Base-by-base conservation (phyloP, 345 rosid species). In the Iberis pinnata region DNA sequence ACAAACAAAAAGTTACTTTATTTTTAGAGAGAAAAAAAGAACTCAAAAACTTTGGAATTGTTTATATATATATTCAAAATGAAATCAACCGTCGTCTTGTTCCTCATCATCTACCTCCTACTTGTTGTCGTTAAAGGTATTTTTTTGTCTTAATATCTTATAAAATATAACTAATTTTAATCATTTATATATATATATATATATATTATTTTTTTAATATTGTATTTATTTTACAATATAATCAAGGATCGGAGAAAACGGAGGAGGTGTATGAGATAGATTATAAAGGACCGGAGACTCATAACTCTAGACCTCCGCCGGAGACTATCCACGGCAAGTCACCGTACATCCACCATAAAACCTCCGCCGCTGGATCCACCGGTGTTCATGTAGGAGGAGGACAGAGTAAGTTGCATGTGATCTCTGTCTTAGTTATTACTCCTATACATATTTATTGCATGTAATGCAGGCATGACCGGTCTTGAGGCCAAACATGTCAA, bases 241-340 rank as follows among this genome's bases (percentile, higher is more conserved):
- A 31, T 48, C 8, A 7, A 62, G 64, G 54, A 17, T 42, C 55
- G 9, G 64, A 43, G 43, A 32, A 43, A 38, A 49, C 12, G 19
- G 48, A 35, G 7, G 59, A 61, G 14, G 56, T 55, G 37, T 69
- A 69, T 29, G 55, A 69, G 27, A 69, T 69, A 8, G 73, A 69
- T 62, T 69, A 69, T 14, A 69, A 60, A n/a, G 73, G 73, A 12
- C 73, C 73, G 7, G 73, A 69, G 55, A 69, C 73, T 19, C 69
- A 69, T 63, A 69, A 56, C 45, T 62, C 73, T 55, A 62, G 54
- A 61, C 73, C 68, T 56, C 60, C 73, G 2, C 64, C 64, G 6
- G 64, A 69, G 29, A 61, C 62, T 61, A 0, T 56, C 6, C 68
- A 62, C 43, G 64, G 64, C 27, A 69, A 63, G 46, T 33, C 59